Evolutionary conservation across 1,284 basidiomycete genomes (phyloP).

Genomic region (Tilletia caries): DNA sequence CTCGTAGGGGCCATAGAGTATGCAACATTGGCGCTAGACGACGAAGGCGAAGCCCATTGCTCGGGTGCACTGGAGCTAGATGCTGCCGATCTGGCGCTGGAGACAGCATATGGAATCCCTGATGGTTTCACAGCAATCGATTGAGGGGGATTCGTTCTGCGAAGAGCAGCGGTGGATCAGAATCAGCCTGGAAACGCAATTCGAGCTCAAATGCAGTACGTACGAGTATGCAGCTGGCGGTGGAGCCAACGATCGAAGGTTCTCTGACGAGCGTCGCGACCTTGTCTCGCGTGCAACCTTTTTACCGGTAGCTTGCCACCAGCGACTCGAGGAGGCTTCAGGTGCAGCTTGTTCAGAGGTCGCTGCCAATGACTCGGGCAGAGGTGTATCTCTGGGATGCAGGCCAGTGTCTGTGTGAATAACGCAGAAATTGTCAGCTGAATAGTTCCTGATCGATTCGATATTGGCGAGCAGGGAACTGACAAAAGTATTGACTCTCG

Average conservation of each 20-base stretch:
- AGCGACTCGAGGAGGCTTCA: not conserved
- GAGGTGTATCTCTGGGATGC: not conserved
- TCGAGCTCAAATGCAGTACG: not conserved
- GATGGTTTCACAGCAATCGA: not conserved
- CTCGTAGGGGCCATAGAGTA: not conserved
- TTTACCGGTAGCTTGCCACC: not conserved
- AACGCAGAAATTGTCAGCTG: too few species aligned
- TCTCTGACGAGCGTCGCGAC: not conserved
- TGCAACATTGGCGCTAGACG: not conserved
- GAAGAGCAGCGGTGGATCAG: not conserved
- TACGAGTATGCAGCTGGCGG: conserved; percentile 9
- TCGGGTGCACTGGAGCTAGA: not conserved
- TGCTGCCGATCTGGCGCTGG: not conserved
- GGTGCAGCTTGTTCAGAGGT: not conserved
- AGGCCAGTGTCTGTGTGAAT: not conserved
- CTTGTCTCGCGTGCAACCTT: not conserved
- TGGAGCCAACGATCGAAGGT: not conserved
- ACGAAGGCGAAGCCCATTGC: too few species aligned
- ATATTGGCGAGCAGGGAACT: too few species aligned
- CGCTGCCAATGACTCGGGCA: not conserved
- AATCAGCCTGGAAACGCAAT: too few species aligned
- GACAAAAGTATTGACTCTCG: conserved; percentile 2
- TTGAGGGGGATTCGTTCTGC: conserved; percentile 6
- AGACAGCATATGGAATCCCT: not conserved
- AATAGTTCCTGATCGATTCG: too few species aligned